Base-by-base conservation (phyloP, 83 land plant species). In the Picea abies region DNA sequence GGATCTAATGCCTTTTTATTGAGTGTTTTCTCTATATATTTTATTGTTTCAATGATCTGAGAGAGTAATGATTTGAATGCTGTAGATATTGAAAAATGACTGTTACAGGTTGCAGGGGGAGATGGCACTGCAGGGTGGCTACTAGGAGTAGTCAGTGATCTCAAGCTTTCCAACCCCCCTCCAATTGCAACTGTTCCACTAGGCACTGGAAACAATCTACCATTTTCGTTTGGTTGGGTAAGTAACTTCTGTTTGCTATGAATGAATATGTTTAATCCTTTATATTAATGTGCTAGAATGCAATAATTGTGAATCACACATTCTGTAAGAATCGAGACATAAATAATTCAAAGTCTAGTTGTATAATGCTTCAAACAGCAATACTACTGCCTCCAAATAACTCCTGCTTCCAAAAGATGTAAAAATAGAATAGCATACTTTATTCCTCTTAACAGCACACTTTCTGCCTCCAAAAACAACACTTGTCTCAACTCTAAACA, bases 81-180 rank as follows among this genome's bases (percentile, higher is more conserved):
- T 52, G 56, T 52, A 52, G 56, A 2, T 52, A 52, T 10, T 52
- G 56, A 52, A 37, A 25, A 49, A 79, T 78, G n/a, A 47, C 20
- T 69, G 14, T 66, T 32, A 37, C 66, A 95, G 98, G 96, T 90
- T 78, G 98, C 96, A 69, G 96, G 98, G 70, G 96, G 98, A 6
- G 98, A 95, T 91, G 98, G 98, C 44, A 95, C 98, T 9, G 96
- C 96, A 78, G 88, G 98, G 12, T 95, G 98, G 98, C 85, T 95
- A 19, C 90, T 95, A 58, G 94, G 98, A 47, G 94, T 93, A 64
- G 89, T 95, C 76, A 87, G 87, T 80, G 98, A 95, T 85, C 90
- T 95, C 4, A 95, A 89, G 82, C 87, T 95, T 49, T 68, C 90
- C 56, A 87, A 88, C 39, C 86, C 94, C 69, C 94, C 91, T 79